Percentiles rank a stretch among this genome's conserved stretches.
Evolutionary conservation across 2,329 filamentous ascomycete species (phyloP).

Genomic region (Diaporthe longicolla): DNA sequence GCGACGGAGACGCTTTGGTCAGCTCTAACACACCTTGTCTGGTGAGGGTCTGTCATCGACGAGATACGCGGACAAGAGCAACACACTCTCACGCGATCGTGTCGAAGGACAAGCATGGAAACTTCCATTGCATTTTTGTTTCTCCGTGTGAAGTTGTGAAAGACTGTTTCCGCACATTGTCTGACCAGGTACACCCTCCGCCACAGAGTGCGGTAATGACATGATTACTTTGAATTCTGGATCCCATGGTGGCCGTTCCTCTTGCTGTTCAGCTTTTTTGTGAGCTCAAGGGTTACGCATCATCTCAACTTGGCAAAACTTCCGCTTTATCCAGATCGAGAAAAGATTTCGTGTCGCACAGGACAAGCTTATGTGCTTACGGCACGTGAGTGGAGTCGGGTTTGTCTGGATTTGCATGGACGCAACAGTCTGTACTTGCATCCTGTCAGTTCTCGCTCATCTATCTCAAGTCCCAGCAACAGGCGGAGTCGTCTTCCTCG

Average conservation of each 20-base stretch:
- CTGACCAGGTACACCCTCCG: no score
- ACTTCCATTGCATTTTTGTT: neutral
- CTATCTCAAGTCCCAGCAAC: neutral
- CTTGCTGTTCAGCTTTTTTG: no score
- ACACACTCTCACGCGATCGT: no score
- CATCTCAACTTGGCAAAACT: neutral
- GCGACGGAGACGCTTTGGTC: neutral
- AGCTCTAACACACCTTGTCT: no score
- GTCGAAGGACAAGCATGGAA: neutral
- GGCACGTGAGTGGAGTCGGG: neutral
- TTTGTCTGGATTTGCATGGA: neutral
- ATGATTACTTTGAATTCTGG: no score
- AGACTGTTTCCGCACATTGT: no score
- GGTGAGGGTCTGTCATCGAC: no score
- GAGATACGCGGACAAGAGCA: no score
- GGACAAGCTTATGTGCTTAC: neutral
- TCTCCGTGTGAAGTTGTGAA: neutral
- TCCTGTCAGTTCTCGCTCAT: neutral
- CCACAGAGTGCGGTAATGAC: no score
- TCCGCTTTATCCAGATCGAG: no score
- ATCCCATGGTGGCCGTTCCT: no score
- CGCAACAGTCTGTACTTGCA: no score
- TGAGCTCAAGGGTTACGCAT: neutral
- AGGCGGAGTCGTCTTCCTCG: accelerated
- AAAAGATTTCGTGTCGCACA: neutral